A percentile compares a stretch with the other conserved stretches of the same genome.
These are phyloP conservation scores for Arthrobotrys megalospora DNA, from an alignment of 2,329 filamentous ascomycete species.

Conservation along the genomic window DNA sequence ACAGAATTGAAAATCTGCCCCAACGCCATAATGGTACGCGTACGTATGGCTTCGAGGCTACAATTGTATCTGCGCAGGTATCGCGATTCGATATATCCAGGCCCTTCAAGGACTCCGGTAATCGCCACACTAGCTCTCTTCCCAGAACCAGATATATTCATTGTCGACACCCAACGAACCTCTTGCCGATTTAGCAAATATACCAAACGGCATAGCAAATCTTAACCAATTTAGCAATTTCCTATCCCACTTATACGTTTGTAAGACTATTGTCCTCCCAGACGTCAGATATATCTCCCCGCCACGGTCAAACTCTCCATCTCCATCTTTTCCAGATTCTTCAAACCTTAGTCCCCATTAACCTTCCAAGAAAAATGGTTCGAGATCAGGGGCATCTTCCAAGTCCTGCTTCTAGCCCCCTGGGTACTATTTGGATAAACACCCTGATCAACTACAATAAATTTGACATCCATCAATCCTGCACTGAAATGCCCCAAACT, in stretches of 20 bases:
- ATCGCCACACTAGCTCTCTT: slow-evolving; percentile 33
- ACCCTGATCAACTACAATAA: not conserved
- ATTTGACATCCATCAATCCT: slow-evolving; percentile 30
- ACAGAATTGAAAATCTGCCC: too few relatives aligned
- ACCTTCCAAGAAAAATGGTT: not conserved
- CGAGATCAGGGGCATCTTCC: not conserved
- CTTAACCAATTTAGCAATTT: not conserved
- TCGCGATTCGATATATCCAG: too few relatives aligned
- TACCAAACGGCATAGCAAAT: slow-evolving; percentile 49
- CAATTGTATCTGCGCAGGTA: too few relatives aligned
- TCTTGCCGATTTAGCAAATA: slow-evolving; percentile 37
- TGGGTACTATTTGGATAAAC: not conserved
- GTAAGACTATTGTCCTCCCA: slow-evolving; percentile 22
- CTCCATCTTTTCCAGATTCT: slow-evolving; percentile 24
- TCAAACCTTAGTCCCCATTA: not conserved
- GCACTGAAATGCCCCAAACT: not conserved
- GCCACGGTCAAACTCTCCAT: slow-evolving; percentile 12
- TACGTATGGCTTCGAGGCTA: too few relatives aligned
- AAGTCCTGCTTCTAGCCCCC: not conserved
- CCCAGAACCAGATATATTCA: slow-evolving; percentile 46
- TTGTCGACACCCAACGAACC: not conserved
- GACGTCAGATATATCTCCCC: slow-evolving; percentile 28
- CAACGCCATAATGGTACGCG: too few relatives aligned
- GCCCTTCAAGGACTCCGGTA: not conserved
- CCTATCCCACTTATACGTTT: slow-evolving; percentile 7